Conservation (phyloP, 2,329 filamentous ascomycete species). For the Pestalotiopsis sp. region DNA sequence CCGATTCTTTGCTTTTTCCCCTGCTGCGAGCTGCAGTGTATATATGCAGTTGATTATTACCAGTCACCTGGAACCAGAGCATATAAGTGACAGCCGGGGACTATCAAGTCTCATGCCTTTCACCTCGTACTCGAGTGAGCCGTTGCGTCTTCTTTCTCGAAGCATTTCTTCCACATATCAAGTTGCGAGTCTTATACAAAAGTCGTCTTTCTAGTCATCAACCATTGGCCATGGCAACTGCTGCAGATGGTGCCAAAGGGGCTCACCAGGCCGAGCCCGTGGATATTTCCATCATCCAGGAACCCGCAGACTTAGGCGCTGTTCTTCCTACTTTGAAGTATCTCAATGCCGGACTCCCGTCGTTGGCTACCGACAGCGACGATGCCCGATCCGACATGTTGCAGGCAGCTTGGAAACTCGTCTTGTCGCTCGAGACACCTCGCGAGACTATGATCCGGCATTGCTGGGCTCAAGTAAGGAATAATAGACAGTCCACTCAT, state of each 20-base stretch:
- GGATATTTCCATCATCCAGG: neutral
- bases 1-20: neutral
- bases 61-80: neutral
- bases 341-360: neutral
- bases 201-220: neutral
- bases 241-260: neutral
- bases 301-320: neutral
- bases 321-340: neutral
- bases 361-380: neutral
- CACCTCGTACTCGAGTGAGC: too few relatives aligned
- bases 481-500: neutral
- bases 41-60: neutral
- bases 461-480: conserved; percentile 38
- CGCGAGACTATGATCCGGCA: conserved; percentile 48
- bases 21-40: neutral
- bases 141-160: neutral
- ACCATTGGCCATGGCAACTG: neutral
- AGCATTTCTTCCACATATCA: neutral
- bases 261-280: neutral
- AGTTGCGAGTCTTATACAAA: neutral
- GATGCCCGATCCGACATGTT: conserved; percentile 30
- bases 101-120: neutral
- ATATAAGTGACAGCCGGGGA: neutral
- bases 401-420: conserved; percentile 32
- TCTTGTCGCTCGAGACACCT: conserved; percentile 42